Evolutionary conservation across 2,329 filamentous ascomycete genomes (phyloP).

Genomic region (Cercospora sp.): DNA sequence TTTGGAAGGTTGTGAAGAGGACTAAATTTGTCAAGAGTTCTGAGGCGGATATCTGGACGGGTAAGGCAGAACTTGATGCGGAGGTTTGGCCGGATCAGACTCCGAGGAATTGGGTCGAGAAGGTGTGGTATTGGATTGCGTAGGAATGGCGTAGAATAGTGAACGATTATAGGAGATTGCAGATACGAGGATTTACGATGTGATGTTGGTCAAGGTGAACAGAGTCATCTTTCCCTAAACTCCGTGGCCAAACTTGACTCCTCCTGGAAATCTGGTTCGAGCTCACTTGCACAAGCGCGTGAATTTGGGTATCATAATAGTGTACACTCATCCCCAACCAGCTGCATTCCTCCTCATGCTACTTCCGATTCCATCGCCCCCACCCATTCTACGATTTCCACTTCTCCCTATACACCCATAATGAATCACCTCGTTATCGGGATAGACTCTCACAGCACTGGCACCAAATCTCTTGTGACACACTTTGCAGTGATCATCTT

Average conservation of each 20-base stretch:
- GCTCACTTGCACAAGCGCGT: background rate
- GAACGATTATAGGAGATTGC: background rate
- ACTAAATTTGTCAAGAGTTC: slow-evolving; percentile 52
- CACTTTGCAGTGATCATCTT: slow-evolving; percentile 86
- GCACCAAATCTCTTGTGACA: slow-evolving; percentile 92
- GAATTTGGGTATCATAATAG: background rate
- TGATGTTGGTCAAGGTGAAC: background rate
- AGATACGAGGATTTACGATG: background rate
- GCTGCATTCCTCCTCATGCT: slow-evolving; percentile 6
- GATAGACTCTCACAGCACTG: slow-evolving; percentile 86
- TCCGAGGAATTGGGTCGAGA: slow-evolving; percentile 49
- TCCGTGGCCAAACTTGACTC: too few relatives aligned
- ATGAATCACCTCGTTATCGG: slow-evolving; percentile 61
- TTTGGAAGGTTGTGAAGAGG: slow-evolving; percentile 67
- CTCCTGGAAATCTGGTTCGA: too few relatives aligned
- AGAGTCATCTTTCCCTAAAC: background rate
- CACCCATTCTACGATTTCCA: slow-evolving; percentile 20
- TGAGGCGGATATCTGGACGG: slow-evolving; percentile 50
- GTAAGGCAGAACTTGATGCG: slow-evolving; percentile 51
- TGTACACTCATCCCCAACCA: slow-evolving; percentile 3
- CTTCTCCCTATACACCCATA: slow-evolving; percentile 47
- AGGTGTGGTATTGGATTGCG: slow-evolving; percentile 53
- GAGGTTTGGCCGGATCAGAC: slow-evolving; percentile 48
- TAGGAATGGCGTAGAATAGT: slow-evolving; percentile 26
- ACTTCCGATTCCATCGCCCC: slow-evolving; percentile 8